phyloP scores from a whole-genome alignment of 108 stramenopile genomes.

The Discostella pseudostelligera region DNA sequence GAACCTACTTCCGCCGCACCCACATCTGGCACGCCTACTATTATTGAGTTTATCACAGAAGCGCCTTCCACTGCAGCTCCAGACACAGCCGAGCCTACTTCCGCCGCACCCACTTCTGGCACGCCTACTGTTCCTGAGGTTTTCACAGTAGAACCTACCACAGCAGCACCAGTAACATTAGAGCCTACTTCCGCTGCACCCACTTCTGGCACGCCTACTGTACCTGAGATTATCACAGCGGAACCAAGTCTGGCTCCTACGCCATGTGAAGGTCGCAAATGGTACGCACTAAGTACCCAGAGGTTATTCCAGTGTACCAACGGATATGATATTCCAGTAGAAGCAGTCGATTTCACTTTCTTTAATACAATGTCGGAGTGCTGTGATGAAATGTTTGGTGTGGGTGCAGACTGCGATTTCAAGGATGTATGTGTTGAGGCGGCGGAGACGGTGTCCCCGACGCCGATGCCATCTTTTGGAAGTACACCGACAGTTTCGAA shows the following conservation, averaged over 20 bases:
- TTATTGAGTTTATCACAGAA: background rate
- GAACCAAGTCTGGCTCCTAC: constrained; percentile 4
- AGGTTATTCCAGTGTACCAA: constrained; percentile 1
- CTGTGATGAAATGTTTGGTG: constrained; percentile 4
- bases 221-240: background rate
- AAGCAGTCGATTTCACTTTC: background rate
- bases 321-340: constrained; percentile 9
- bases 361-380: background rate
- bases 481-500: constrained; percentile 1
- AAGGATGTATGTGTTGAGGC: constrained; percentile 2
- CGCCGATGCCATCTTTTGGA: background rate
- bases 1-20: background rate
- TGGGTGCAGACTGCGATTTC: background rate
- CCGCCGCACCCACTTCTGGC: background rate
- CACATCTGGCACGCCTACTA: too few species aligned
- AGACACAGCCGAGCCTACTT: background rate
- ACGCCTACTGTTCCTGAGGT: background rate
- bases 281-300: constrained; percentile 6
- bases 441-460: background rate
- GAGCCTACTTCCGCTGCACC: too few species aligned
- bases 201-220: too few species aligned
- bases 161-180: background rate
- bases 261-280: constrained; percentile 7
- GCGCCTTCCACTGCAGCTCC: background rate
- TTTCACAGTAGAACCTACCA: background rate